phyloP scores from a whole-genome alignment of 495 filamentous ascomycete species.

The Astrocystis sublimbata region DNA sequence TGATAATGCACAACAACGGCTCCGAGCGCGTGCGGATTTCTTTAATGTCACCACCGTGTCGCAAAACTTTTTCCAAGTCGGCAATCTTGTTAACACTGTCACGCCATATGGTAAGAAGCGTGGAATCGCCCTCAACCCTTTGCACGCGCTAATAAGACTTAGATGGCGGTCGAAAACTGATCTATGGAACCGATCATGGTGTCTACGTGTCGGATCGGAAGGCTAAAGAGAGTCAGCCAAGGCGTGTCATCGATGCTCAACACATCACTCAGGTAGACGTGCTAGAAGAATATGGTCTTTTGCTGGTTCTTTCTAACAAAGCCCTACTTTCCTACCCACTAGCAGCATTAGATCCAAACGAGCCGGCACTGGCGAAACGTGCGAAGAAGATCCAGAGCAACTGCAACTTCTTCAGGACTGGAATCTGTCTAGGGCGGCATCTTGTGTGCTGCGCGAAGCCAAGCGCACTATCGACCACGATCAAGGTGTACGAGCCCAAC shows the following conservation, averaged over 20 bases:
- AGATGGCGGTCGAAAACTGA: constrained; percentile 92
- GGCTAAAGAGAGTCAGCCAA: constrained; percentile 75
- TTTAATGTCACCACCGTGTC: constrained; percentile 87
- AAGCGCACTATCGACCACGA: constrained; percentile 83
- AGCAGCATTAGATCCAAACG: constrained; percentile 76
- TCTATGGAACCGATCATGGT: constrained; percentile 90
- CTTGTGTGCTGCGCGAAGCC: constrained; percentile 94
- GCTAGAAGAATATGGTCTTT: constrained; percentile 87
- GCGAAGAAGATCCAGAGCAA: constrained; percentile 97
- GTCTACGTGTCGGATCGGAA: constrained; percentile 89
- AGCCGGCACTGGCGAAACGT: constrained; percentile 74
- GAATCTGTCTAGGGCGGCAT: constrained; percentile 91
- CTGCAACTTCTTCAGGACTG: constrained; percentile 97
- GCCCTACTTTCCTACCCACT: constrained; percentile 84
- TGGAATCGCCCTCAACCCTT: neutral
- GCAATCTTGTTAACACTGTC: constrained; percentile 87
- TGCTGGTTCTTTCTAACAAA: constrained; percentile 92
- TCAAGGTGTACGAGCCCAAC: constrained; percentile 97
- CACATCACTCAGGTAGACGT: constrained; percentile 95
- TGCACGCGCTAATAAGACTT: constrained; percentile 36
- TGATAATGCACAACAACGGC: constrained; percentile 80
- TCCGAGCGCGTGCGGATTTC: constrained; percentile 86
- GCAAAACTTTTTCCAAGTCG: constrained; percentile 75
- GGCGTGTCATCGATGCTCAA: constrained; percentile 79
- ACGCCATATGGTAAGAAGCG: constrained; percentile 76